Evolutionary conservation across 2,329 filamentous ascomycete species (phyloP), one percentile per base, ranked within the genome.

Genomic region (Aspergillus sp.): DNA sequence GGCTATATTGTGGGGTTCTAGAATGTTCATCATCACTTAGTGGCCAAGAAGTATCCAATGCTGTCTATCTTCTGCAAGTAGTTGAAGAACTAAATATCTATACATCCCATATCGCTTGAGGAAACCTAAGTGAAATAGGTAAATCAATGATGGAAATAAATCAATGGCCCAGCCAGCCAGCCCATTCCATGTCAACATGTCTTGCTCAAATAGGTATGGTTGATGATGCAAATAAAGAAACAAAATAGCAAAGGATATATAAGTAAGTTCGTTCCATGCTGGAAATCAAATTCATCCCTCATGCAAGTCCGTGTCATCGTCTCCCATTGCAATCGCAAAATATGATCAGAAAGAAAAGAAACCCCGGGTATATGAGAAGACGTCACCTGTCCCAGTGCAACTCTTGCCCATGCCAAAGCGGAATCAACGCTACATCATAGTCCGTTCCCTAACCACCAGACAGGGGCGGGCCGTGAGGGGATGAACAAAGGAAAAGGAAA

Each of bases 291-390:
- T 36, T 36, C 32, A 36, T 36, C 32, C 32, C 32, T 36, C 32
- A 36, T 36, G 32, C 11, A 36, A 58, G 58, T 51, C 44, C 47
- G 52, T 61, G 51, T 50, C 51, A 32, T 53, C 51, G 44, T 53
- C 13, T 53, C 54, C 32, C 32, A 38, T 36, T 30, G 50, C 57
- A 47, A 48, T 15, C 21, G 23, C 36, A 21, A 25, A 36, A 42
- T 44, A 39, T n/a, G 48, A 32, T 52, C 23, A 54, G 38, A 58
- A 57, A 39, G 21, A 7, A 54, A 48, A 56, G n/a, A 63, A 49
- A 30, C 4, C 32, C 32, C 11, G 11, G 11, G 32, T 36, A 36
- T 36, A 36, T 5, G 10, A 36, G 10, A 36, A 36, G 11, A 13
- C 10, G 11, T 36, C 32, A 36, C 11, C 11, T 5, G 25, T 44